phyloP scores from a whole-genome alignment of 371 early-diverging fungal genomes.

The Caulochytrium protostelioides region DNA sequence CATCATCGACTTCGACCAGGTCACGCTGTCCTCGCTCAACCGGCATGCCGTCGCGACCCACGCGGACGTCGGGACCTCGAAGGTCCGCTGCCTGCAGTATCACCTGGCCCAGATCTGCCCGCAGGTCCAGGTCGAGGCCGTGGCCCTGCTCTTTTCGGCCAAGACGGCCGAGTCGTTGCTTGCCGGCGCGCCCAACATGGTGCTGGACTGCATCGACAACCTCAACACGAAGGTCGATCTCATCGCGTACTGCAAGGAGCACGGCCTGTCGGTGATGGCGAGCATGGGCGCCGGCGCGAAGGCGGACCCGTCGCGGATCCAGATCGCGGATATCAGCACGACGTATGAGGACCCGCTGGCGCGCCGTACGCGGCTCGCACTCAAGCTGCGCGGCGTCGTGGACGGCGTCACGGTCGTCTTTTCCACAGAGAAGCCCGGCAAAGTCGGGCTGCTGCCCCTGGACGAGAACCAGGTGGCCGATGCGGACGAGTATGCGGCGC shows the following conservation, averaged over 20 bases:
- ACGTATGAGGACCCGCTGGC: slow-evolving; percentile 88
- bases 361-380: slow-evolving; percentile 48
- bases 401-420: slow-evolving; percentile 67
- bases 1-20: slow-evolving; percentile 88
- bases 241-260: slow-evolving; percentile 56
- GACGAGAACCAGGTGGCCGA: slow-evolving; percentile 49
- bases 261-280: slow-evolving; percentile 44
- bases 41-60: slow-evolving; percentile 76
- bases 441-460: slow-evolving; percentile 46
- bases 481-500: slow-evolving; percentile 64
- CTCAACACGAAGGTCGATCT: slow-evolving; percentile 76
- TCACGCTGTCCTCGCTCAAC: slow-evolving; percentile 70
- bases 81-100: slow-evolving; percentile 48
- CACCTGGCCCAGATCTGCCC: slow-evolving; percentile 55
- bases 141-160: slow-evolving; percentile 46
- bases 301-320: slow-evolving; percentile 75
- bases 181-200: slow-evolving; percentile 24
- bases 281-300: slow-evolving; percentile 92
- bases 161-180: slow-evolving; percentile 48
- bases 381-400: slow-evolving; percentile 45
- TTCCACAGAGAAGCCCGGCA: slow-evolving; percentile 71
- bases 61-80: slow-evolving; percentile 70
- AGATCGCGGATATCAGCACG: slow-evolving; percentile 79
- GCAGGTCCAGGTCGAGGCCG: slow-evolving; percentile 50
- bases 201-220: slow-evolving; percentile 74